Percentiles rank a stretch among this genome's conserved stretches.
Conservation (phyloP, 768 basidiomycete species). For the Xerocomus potaroensis region DNA sequence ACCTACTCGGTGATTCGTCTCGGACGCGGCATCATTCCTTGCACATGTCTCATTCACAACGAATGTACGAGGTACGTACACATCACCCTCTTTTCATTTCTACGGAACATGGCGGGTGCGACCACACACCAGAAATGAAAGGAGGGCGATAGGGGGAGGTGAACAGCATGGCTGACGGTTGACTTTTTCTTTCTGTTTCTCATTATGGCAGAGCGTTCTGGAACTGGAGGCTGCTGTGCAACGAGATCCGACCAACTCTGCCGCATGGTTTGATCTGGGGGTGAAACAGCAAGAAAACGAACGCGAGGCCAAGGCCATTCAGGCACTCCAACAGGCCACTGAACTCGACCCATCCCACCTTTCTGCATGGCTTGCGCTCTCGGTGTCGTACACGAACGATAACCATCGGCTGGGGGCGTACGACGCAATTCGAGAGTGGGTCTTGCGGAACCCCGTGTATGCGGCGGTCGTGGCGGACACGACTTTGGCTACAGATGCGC, state of each 20-base stretch:
- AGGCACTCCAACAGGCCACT: constrained; percentile 76
- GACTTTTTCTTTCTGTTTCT: constrained; percentile 11
- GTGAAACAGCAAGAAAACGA: constrained; percentile 99
- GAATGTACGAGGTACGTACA: constrained; percentile 39
- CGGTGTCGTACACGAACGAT: constrained; percentile 90
- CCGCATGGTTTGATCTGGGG: constrained; percentile 88
- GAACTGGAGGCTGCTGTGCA: constrained; percentile 90
- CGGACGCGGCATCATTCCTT: constrained; percentile 44
- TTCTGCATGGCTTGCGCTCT: constrained; percentile 85
- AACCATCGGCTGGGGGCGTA: constrained; percentile 69
- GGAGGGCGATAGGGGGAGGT: background rate
- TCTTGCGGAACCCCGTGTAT: constrained; percentile 54
- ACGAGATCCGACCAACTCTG: constrained; percentile 61
- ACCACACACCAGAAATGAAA: constrained; percentile 4
- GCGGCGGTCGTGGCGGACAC: constrained; percentile 39
- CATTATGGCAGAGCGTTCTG: constrained; percentile 62
- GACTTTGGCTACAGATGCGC: constrained; percentile 26
- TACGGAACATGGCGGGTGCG: constrained; percentile 9
- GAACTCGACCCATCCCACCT: constrained; percentile 75
- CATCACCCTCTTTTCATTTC: constrained; percentile 6
- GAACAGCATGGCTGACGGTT: constrained; percentile 16
- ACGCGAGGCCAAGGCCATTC: constrained; percentile 84
- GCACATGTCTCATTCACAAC: constrained; percentile 28
- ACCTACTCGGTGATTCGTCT: constrained; percentile 57
- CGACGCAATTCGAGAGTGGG: constrained; percentile 83